These are phyloP conservation scores for Hirschioporus abietinus DNA, from an alignment of 768 basidiomycete species.

Conservation along the genomic window DNA sequence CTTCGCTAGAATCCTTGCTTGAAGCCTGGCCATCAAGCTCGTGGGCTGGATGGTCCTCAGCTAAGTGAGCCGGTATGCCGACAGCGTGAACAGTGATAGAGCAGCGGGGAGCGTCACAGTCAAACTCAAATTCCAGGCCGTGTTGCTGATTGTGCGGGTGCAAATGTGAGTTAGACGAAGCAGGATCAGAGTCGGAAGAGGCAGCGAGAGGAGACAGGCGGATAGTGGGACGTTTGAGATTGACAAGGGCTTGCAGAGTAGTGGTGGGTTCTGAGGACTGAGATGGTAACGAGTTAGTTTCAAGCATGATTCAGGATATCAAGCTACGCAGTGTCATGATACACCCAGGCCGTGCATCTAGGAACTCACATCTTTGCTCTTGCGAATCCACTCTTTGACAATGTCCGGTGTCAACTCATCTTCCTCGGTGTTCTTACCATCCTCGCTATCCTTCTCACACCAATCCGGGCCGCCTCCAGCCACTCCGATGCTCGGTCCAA, in stretches of 20 bases:
- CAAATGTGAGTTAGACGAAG: conserved; percentile 31
- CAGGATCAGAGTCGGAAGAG: conserved; percentile 35
- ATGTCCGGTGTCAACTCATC: conserved; percentile 79
- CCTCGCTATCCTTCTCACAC: conserved; percentile 51
- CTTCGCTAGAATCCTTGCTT: conserved; percentile 22
- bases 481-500: conserved; percentile 87
- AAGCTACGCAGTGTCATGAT: conserved; percentile 10
- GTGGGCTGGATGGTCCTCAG: conserved; percentile 46
- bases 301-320: conserved; percentile 2
- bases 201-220: conserved; percentile 62
- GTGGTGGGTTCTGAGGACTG: conserved; percentile 83
- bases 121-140: conserved; percentile 86
- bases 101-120: conserved; percentile 85
- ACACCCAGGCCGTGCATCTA: neutral
- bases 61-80: conserved; percentile 57
- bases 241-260: conserved; percentile 90
- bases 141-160: conserved; percentile 48
- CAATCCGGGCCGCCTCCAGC: conserved; percentile 64
- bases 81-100: conserved; percentile 74
- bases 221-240: conserved; percentile 86
- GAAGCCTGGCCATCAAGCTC: conserved; percentile 37
- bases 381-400: conserved; percentile 79
- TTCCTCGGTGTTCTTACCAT: conserved; percentile 48
- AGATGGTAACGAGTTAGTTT: neutral
- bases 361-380: conserved; percentile 72